Base-by-base conservation (phyloP, 2,329 filamentous ascomycete species). In the Colletotrichum tropicicola region DNA sequence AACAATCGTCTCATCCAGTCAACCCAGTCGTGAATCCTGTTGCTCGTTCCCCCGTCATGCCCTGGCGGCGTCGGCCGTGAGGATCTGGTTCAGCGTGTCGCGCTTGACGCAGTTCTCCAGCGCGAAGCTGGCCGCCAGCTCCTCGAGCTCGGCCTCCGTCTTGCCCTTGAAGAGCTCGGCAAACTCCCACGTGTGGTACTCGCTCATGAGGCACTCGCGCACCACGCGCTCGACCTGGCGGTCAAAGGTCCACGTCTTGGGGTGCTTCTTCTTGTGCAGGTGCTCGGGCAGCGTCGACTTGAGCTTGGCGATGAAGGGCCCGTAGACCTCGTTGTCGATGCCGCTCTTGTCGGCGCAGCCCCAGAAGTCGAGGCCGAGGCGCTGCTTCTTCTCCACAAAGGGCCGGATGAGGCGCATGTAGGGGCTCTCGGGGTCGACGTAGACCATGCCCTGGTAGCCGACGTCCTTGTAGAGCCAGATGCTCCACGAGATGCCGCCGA, bases 391-490 rank as follows among this genome's bases (percentile, higher is more conserved):
- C 49, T 82, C 79, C 0, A 89, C 71, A 57, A 89, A 87, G 0
- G 82, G 79, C 17, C 77, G 70, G 43, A 89, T 80, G 3, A 82
- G 80, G 21, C 77, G 77, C 72, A 86, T 86, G 74, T 85, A 87
- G 2, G 77, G 68, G 7, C 78, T 82, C 10, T 81, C 72, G 0
- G 82, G 80, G 32, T 77, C 76, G 1, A 82, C 76, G 65, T 85
- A 82, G 0, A 85, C 76, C 84, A 88, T 86, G 6, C 85, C 85
- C 71, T 87, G 84, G 45, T 84, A 79, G 0, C 85, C 84, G 39
- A 87, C 82, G 62, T 88, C 85, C 71, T 87, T 88, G 73, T 86
- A 87, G 0, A 85, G 73, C 85, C 85, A 88, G 70, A 90, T 90
- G 13, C 77, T 83, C 88, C 87, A 90, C 47, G 81, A 82, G 4